Percentiles rank a stretch among this genome's conserved stretches.
Evolutionary conservation across 306 rosid species (phyloP).

Genomic region (Cicer cuneatum): DNA sequence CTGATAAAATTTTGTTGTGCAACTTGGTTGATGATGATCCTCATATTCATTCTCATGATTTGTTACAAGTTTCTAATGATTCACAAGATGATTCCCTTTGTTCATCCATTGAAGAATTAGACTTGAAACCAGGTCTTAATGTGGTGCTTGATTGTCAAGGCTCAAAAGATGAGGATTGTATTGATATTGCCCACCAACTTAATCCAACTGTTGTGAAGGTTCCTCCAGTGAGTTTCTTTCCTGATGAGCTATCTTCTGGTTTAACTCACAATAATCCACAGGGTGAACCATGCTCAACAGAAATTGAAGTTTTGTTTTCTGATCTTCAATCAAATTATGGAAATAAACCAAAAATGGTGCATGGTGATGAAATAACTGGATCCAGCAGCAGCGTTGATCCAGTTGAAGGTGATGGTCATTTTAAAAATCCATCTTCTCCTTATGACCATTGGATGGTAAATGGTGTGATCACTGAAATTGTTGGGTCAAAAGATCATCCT

Average conservation of each 20-base stretch:
- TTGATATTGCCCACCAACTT: slow-evolving; percentile 39
- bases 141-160: slow-evolving; percentile 42
- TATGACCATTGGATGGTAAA: slow-evolving; percentile 46
- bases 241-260: slow-evolving; percentile 43
- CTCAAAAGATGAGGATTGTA: slow-evolving; percentile 47
- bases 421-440: slow-evolving; percentile 49
- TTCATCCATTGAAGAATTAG: slow-evolving; percentile 50
- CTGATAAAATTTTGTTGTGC: slow-evolving; percentile 46
- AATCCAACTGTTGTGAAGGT: slow-evolving; percentile 40
- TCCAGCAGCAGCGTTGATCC: slow-evolving; percentile 47
- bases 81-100: slow-evolving; percentile 48
- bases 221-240: slow-evolving; percentile 44
- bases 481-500: slow-evolving; percentile 46
- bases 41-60: slow-evolving; percentile 50
- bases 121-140: slow-evolving; percentile 43
- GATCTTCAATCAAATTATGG: slow-evolving; percentile 43
- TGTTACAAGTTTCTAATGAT: slow-evolving; percentile 47
- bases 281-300: slow-evolving; percentile 50
- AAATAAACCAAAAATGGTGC: slow-evolving; percentile 48
- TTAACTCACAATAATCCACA: slow-evolving; percentile 45
- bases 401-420: slow-evolving; percentile 50
- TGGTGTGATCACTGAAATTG: slow-evolving; percentile 44
- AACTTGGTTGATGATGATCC: slow-evolving; percentile 52
- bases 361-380: slow-evolving; percentile 50
- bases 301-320: slow-evolving; percentile 43